A percentile compares a stretch with the other conserved stretches of the same genome.
phyloP scores from a whole-genome alignment of 2,329 filamentous ascomycete species.

The Arthrobotrys sphaeroides region DNA sequence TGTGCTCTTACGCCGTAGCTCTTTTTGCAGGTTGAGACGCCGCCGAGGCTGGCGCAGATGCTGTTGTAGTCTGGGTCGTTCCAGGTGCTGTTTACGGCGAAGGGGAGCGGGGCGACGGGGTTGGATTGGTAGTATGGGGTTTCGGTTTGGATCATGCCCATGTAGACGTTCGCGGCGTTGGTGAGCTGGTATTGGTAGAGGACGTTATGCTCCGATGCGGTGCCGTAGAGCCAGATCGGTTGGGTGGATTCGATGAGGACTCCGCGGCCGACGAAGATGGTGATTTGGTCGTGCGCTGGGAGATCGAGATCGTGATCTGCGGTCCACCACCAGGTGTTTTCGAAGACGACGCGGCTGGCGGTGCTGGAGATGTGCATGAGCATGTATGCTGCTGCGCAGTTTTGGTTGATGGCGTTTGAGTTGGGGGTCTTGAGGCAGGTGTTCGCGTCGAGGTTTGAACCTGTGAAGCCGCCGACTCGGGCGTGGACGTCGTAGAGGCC shows the following conservation, averaged over 20 bases:
- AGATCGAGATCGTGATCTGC: slow-evolving; percentile 68
- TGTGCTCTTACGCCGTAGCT: slow-evolving; percentile 58
- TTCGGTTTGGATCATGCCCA: slow-evolving; percentile 86
- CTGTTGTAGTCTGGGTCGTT: slow-evolving; percentile 35
- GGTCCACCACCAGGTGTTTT: slow-evolving; percentile 66
- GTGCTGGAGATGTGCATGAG: slow-evolving; percentile 61
- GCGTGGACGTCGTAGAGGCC: slow-evolving; percentile 91
- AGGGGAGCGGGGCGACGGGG: slow-evolving; percentile 62
- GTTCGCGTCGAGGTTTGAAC: slow-evolving; percentile 60
- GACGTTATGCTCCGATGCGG: slow-evolving; percentile 67
- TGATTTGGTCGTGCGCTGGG: slow-evolving; percentile 60
- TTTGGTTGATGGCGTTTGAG: slow-evolving; percentile 56
- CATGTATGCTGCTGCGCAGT: slow-evolving; percentile 62
- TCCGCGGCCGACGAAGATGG: slow-evolving; percentile 65
- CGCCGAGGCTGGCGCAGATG: slow-evolving; percentile 3
- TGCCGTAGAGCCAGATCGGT: slow-evolving; percentile 68
- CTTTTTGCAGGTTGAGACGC: slow-evolving; percentile 57
- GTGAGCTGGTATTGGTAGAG: slow-evolving; percentile 82
- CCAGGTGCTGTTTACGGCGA: slow-evolving; percentile 58
- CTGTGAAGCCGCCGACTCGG: slow-evolving; percentile 79
- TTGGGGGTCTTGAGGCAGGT: slow-evolving; percentile 64
- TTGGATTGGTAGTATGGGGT: slow-evolving; percentile 72
- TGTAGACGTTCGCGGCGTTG: slow-evolving; percentile 80
- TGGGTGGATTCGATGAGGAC: slow-evolving; percentile 64
- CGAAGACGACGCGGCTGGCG: slow-evolving; percentile 65